These are phyloP conservation scores for Ballota nigra DNA, from an alignment of 257 asterid genomes.

Conservation along the genomic window DNA sequence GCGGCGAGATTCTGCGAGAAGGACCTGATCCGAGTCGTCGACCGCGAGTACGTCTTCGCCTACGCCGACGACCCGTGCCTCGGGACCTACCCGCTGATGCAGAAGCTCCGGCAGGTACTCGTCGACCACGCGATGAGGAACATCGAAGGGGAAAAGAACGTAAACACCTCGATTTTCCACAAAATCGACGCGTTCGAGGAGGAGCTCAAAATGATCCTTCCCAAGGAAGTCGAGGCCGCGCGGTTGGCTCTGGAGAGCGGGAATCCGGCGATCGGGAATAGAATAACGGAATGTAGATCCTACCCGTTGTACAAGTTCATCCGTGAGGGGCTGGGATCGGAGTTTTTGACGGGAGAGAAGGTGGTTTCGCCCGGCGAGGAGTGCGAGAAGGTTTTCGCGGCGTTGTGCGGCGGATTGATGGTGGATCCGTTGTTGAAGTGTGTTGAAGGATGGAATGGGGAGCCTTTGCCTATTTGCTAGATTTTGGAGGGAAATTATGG, in stretches of 20 bases:
- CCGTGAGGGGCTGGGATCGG: constrained; percentile 60
- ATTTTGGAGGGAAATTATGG: not conserved
- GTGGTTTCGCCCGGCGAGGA: constrained; percentile 77
- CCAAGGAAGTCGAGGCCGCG: constrained; percentile 56
- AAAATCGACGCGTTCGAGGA: constrained; percentile 51
- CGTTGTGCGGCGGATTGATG: constrained; percentile 52
- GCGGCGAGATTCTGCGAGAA: constrained; percentile 51
- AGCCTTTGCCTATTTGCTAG: constrained; percentile 74
- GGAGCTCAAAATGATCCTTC: constrained; percentile 35
- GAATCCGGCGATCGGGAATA: constrained; percentile 45
- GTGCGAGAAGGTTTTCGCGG: constrained; percentile 74
- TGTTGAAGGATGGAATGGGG: constrained; percentile 69
- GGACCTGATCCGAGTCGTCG: constrained; percentile 48
- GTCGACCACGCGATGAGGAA: constrained; percentile 51
- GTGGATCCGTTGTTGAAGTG: constrained; percentile 79
- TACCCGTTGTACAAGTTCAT: constrained; percentile 74
- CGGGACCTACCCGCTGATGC: constrained; percentile 50
- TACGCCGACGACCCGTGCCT: constrained; percentile 48
- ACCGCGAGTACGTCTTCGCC: constrained; percentile 44
- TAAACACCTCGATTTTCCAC: constrained; percentile 39
- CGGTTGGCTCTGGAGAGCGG: constrained; percentile 60
- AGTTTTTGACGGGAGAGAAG: constrained; percentile 57
- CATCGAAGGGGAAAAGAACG: constrained; percentile 34
- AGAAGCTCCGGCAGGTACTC: constrained; percentile 46
- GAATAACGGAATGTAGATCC: constrained; percentile 67